These are phyloP conservation scores for Talaromyces ruber DNA, from an alignment of 495 filamentous ascomycete genomes.

Conservation along the genomic window DNA sequence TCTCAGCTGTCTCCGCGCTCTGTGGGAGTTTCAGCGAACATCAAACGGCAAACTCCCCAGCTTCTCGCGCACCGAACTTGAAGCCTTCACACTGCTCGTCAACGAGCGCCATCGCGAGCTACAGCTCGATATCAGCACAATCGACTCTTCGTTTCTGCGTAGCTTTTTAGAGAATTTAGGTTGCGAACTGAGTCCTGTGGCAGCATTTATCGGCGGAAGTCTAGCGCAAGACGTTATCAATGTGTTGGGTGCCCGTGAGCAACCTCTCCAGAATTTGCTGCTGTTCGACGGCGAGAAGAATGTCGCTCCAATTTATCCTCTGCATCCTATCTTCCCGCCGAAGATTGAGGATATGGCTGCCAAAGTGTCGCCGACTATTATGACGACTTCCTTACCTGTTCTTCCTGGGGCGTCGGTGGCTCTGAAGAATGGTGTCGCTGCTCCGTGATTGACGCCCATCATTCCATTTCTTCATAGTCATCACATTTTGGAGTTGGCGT, in stretches of 20 bases:
- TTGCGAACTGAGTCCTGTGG: conserved; percentile 75
- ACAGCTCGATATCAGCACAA: conserved; percentile 64
- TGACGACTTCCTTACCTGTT: neutral
- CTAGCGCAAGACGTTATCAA: conserved; percentile 97
- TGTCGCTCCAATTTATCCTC: conserved; percentile 66
- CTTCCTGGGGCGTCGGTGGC: neutral
- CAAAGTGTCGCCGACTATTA: conserved; percentile 16
- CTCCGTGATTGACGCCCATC: neutral
- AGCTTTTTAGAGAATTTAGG: conserved; percentile 75
- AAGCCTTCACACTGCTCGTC: conserved; percentile 66
- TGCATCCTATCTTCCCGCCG: conserved; percentile 61
- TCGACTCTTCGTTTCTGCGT: conserved; percentile 71
- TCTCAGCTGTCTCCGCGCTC: conserved; percentile 69
- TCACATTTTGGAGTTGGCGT: neutral
- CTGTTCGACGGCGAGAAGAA: conserved; percentile 81
- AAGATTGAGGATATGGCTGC: conserved; percentile 21
- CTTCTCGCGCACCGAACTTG: conserved; percentile 49
- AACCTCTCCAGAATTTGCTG: conserved; percentile 91
- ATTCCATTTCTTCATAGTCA: neutral
- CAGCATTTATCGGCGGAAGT: conserved; percentile 81
- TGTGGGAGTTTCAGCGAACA: conserved; percentile 67
- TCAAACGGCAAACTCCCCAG: conserved; percentile 47
- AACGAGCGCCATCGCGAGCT: conserved; percentile 67
- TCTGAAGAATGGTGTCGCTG: neutral
- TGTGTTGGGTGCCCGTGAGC: conserved; percentile 78